These are phyloP conservation scores for Alternaria arborescens DNA, from an alignment of 2,329 filamentous ascomycete genomes.

Conservation along the genomic window DNA sequence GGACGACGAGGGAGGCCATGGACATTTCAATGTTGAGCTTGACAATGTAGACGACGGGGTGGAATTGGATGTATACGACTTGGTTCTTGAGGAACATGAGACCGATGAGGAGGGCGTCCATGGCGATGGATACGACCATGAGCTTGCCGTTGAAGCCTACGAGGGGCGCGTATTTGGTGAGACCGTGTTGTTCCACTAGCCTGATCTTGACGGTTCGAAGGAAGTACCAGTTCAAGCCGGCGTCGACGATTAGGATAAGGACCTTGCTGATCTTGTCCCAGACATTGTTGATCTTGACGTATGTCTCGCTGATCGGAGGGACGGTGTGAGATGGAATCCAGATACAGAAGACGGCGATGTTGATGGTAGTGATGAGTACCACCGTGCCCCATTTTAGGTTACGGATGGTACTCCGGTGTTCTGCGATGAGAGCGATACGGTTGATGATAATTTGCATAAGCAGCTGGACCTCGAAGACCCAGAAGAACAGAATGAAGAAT, in stretches of 20 bases:
- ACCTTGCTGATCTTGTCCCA: conserved; percentile 65
- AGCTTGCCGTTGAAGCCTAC: conserved; percentile 54
- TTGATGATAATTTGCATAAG: conserved; percentile 66
- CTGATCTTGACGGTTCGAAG: conserved; percentile 52
- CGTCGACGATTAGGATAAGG: conserved; percentile 62
- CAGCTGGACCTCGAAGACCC: conserved; percentile 56
- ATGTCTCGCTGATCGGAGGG: conserved; percentile 47
- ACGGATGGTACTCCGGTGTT: conserved; percentile 49
- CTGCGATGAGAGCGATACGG: conserved; percentile 60
- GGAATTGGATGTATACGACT: conserved; percentile 54
- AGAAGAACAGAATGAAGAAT: conserved; percentile 45
- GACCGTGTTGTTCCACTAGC: conserved; percentile 50
- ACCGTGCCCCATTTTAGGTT: conserved; percentile 60
- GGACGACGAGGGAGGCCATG: conserved; percentile 55
- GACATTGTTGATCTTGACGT: conserved; percentile 57
- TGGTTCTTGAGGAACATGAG: conserved; percentile 52
- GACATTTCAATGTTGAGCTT: conserved; percentile 58
- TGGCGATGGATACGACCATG: conserved; percentile 52
- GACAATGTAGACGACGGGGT: conserved; percentile 55
- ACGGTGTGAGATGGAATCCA: conserved; percentile 61
- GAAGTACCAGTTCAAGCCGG: conserved; percentile 63
- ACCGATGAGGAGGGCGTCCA: conserved; percentile 53
- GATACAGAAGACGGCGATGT: conserved; percentile 63
- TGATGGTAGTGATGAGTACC: conserved; percentile 58
- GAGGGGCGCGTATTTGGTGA: conserved; percentile 53